Evolutionary conservation across 2,329 filamentous ascomycete species (phyloP), one percentile per base, ranked within the genome.

Genomic region (Alternaria dauci): DNA sequence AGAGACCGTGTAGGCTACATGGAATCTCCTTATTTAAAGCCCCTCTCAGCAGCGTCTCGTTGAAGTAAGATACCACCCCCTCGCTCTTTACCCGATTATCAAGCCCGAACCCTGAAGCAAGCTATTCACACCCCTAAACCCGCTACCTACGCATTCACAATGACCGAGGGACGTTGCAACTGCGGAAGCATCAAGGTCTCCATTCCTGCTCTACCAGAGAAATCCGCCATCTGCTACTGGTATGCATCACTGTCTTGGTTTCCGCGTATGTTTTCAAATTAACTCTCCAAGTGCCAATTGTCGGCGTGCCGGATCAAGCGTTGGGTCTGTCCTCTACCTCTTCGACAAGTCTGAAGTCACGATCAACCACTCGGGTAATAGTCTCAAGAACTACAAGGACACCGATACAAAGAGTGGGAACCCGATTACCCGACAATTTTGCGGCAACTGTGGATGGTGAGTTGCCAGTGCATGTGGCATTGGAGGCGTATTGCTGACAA

Each of bases 221-320:
- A 68, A n/a, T 70, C 71, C 2, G 51, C 52, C 0, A 62, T 77
- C 16, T 76, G 74, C 63, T 76, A 74, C 55, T 77, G 74, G 73
- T 76, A 61, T 26, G 50, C 34, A 25, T 26, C 9, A 26, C 20
- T 30, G 34, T 14, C 16, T 4, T 1, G 16, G 1, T 1, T 11
- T 14, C 12, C 9, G 25, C 0, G 16, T 12, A 2, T 14, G 16
- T 9, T 12, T 4, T 5, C 11, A 43, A 8, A 51, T 42, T 62
- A 38, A 60, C 11, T 20, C 14, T 12, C 3, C 4, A 38, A 77
- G 74, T 54, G 61, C 63, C 28, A 77, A 77, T 38, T 77, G 73
- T 50, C 71, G 70, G 34, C 72, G 74, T 16, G 60, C 71, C 16
- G 71, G 74, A 23, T 66, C 66, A 5, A 55, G 59, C 8, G 34